Base-by-base conservation (phyloP, 305 asterid species). In the Fraxinus angustifolia region DNA sequence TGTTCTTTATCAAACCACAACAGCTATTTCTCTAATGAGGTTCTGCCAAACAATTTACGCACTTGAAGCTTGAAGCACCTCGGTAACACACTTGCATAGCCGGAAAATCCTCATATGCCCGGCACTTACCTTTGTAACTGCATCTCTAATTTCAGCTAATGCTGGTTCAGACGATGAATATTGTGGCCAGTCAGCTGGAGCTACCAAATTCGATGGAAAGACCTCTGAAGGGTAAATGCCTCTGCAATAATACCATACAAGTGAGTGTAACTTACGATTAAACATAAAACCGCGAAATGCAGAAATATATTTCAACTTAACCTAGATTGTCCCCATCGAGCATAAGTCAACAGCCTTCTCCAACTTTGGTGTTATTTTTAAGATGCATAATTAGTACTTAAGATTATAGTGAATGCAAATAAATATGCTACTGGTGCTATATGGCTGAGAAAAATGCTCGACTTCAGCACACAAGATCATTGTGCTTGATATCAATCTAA, bases 191-290 rank as follows among this genome's bases (percentile, higher is more conserved):
- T 71, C 87, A n/a, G 28, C 50, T 34, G 83, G 79, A 28, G 87
- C 79, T 76, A 86, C 78, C 53, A 87, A 72, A 83, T 88, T 85
- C 30, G 86, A 85, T 48, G 98, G 98, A 84, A 94, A 77, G 82
- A 87, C 79, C 75, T 93, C 97, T 7, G 91, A 91, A 34, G 99
- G 99, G 84, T 96, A 96, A 75, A 94, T 80, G 30, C 98, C 99
- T 8, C 99, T 96, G 93, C 88, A 85, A 17, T 67, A 87, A 88
- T 84, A 71, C 50, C 80, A 79, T 79, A 16, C 67, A 38, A 79
- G 83, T 81, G 78, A 77, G 68, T 26, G 36, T 30, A 19, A 56
- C 67, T 56, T 6, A 7, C 3, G 71, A 56, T 56, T 40, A 36
- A 67, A 11, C 35, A 26, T 28, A 28, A 67, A 67, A 28, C 34